Evolutionary conservation across 202 grass and related monocot genomes (phyloP).

Genomic region (Sporobolus alterniflorus): DNA sequence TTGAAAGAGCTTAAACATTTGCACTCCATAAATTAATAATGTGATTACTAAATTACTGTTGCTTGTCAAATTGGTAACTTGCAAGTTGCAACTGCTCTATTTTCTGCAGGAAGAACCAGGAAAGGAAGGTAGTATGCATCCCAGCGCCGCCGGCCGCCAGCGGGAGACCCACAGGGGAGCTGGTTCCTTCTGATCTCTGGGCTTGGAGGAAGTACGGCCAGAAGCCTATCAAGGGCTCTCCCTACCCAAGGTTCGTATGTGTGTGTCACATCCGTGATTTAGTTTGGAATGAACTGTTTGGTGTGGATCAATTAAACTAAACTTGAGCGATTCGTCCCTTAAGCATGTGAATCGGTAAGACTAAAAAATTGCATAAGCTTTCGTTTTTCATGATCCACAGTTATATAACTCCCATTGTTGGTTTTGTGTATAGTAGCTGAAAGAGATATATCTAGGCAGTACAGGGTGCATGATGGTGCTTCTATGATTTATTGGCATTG

Average conservation of each 20-base stretch:
- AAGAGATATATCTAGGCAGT: not conserved
- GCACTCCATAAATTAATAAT: not conserved
- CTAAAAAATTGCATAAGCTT: not conserved
- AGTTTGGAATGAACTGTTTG: not conserved
- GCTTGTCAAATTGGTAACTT: not conserved
- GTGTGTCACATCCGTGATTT: not conserved
- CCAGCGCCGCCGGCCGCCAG: conserved; percentile 73
- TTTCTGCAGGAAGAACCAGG: conserved; percentile 20
- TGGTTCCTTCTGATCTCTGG: conserved; percentile 95
- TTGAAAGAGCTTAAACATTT: not conserved
- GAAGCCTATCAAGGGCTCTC: conserved; percentile 92
- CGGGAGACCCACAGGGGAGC: conserved; percentile 60
- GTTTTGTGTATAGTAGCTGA: conserved; percentile 9
- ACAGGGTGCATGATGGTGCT: not conserved
- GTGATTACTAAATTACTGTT: not conserved
- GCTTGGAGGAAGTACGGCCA: conserved; percentile 98
- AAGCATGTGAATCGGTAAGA: conserved; percentile 3
- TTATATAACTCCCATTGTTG: conserved; percentile 21
- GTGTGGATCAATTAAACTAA: not conserved
- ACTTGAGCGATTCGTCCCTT: not conserved
- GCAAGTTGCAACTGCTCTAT: not conserved
- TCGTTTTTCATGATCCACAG: not conserved
- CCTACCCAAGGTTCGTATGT: conserved; percentile 67
- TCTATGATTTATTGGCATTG: not conserved
- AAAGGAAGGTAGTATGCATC: conserved; percentile 83